Conservation (phyloP, 2,329 filamentous ascomycete species). For the Leptographium galeiforme region DNA sequence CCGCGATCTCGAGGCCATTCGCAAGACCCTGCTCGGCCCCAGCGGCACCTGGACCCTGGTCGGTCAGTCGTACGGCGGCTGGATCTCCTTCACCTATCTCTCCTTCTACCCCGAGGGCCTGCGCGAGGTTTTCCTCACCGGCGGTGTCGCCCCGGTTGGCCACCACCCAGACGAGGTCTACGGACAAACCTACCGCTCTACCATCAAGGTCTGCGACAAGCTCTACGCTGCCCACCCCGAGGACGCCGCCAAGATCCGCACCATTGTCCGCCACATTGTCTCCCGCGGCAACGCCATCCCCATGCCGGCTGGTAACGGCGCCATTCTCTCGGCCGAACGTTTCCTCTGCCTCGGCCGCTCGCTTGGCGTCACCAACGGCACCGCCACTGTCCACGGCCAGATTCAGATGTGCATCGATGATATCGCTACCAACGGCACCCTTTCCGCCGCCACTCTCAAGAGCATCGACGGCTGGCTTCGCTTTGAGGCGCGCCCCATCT, state of each 20-base stretch:
- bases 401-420: neutral
- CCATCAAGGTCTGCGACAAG: constrained; percentile 43
- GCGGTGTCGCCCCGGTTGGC: constrained; percentile 53
- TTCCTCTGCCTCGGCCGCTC: constrained; percentile 11
- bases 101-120: constrained; percentile 50
- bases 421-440: rapidly evolving
- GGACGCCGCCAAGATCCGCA: constrained; percentile 30
- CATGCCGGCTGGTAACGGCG: constrained; percentile 4
- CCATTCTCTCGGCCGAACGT: constrained; percentile 5
- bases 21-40: constrained; percentile 38
- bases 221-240: constrained; percentile 56
- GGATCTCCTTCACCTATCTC: constrained; percentile 58
- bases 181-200: constrained; percentile 39
- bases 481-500: constrained; percentile 13
- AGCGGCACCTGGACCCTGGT: constrained; percentile 49
- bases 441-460: neutral
- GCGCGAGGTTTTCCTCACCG: constrained; percentile 49
- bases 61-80: constrained; percentile 64
- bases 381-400: neutral
- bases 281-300: neutral
- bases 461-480: constrained; percentile 7
- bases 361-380: constrained; percentile 9
- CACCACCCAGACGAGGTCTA: constrained; percentile 50
- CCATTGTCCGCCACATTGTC: neutral
- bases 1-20: constrained; percentile 57